Evolutionary conservation across 352 stramenopile genomes (phyloP), one percentile per base, ranked within the genome.

Genomic region (Phytophthora pseudosyringae): DNA sequence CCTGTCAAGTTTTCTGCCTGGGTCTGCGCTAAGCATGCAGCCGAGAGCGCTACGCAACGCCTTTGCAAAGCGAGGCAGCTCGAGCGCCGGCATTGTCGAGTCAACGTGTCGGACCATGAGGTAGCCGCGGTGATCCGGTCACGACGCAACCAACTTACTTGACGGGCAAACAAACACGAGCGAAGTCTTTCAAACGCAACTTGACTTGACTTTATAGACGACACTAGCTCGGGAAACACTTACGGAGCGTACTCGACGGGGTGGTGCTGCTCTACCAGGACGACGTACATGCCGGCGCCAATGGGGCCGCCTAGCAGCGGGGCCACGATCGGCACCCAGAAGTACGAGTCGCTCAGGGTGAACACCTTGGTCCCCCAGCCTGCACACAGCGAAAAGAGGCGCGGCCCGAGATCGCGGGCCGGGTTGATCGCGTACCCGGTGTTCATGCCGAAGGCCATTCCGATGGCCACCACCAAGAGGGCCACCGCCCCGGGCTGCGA

Each of bases 381-480:
- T 16, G 64, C 76, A 40, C 76, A 69, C 4, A 70, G 29, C n/a
- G 76, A 64, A 36, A 85, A 82, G 11, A 85, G 48, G 3, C 76
- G 69, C 21, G 74, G 74, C 2, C 70, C 73, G 46, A 88, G 77
- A 59, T 86, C 78, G 5, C 75, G 67, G 4, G 78, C 78, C 5
- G 78, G 82, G 65, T 91, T 91, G 47, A 91, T 65, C 13, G 83
- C 83, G 63, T 89, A 91, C 40, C 82, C 80, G 9, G 82, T 83
- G 72, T 89, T 91, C 59, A 81, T 81, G 18, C 82, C 82, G 62
- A 91, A 89, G 5, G 78, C 64, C 74, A 91, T 91, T 38, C 80
- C 82, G 26, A 91, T 80, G 0, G 65, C 80, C 26, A 76, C 64
- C 26, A 91, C 69, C 12, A 91, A 51, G 28, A 88, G 48, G 18